Base-by-base conservation (phyloP, 495 filamentous ascomycete species). In the Xylaria acuta region DNA sequence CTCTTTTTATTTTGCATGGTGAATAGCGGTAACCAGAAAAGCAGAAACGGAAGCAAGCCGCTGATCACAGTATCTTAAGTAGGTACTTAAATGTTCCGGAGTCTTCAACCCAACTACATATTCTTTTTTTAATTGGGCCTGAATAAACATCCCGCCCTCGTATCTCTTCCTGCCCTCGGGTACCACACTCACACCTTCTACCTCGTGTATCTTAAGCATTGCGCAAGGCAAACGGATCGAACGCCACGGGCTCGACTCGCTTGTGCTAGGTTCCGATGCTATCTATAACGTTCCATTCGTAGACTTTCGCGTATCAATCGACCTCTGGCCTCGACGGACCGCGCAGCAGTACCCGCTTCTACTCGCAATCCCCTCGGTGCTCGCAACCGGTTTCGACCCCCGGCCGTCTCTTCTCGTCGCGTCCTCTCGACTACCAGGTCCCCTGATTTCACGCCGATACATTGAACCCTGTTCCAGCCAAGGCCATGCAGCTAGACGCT, bases 401-500 rank as follows among this genome's bases (percentile, higher is more conserved):
- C 43, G n/a, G n/a, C n/a, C 18, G 8, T 34, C 30, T 30, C 58
- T 56, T 32, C 8, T 14, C 22, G 12, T 38, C 30, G 25, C 16
- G 11, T 16, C n/a, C 2, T 30, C 43, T 53, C 43, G 16, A 36
- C 6, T n/a, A 14, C 22, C 14, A 25, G 43, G 45, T 43, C 45
- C 11, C 59, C 43, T 27, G 16, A 34, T 34, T 22, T 16, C 45
- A 11, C 59, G 43, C 41, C 60, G 25, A 38, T 47, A 12, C 69
- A 11, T 36, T 38, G 25, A 18, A 11, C 32, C 38, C 18, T 34
- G 20, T 64, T 32, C 18, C 7, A 51, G 30, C 36, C 41, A 38
- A 64, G 64, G 70, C 41, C 70, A 72, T 72, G 70, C 53, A 67
- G 41, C 70, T 72, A 41, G 70, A 72, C 49, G 63, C 64, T 67